These are phyloP conservation scores for Ceratobasidium sp. DNA, from an alignment of 1,284 basidiomycete genomes.

Conservation along the genomic window DNA sequence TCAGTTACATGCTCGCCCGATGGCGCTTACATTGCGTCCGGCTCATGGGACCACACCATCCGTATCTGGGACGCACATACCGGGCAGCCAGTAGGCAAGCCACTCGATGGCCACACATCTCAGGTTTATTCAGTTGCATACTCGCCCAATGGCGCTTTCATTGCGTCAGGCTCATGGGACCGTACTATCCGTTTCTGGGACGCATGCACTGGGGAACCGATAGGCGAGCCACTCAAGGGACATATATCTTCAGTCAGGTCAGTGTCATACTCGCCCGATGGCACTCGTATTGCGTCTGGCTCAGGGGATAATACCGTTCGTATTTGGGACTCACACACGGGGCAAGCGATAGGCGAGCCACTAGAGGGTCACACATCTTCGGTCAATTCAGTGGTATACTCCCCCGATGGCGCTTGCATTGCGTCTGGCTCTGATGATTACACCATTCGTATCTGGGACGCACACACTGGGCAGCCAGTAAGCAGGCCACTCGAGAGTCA, in stretches of 20 bases:
- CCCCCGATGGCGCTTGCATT: constrained; percentile 3
- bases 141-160: too few species aligned
- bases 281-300: background rate
- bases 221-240: background rate
- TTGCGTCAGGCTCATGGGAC: too few species aligned
- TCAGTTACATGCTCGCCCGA: too few species aligned
- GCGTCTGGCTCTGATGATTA: background rate
- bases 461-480: background rate
- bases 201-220: background rate
- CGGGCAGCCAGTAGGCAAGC: too few species aligned
- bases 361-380: background rate
- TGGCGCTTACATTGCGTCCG: too few species aligned
- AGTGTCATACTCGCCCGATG: constrained; percentile 37
- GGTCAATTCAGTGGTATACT: constrained; percentile 11
- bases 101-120: too few species aligned
- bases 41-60: too few species aligned
- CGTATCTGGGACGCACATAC: too few species aligned
- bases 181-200: too few species aligned
- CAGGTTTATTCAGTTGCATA: too few species aligned
- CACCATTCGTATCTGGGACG: constrained; percentile 1
- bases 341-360: background rate
- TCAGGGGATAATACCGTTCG: constrained; percentile 11
- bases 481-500: background rate
- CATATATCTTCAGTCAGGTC: background rate
- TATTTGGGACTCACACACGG: constrained; percentile 10